Conservation (phyloP, 805 yeast species). For the Tetrapisispora phaffii region DNA sequence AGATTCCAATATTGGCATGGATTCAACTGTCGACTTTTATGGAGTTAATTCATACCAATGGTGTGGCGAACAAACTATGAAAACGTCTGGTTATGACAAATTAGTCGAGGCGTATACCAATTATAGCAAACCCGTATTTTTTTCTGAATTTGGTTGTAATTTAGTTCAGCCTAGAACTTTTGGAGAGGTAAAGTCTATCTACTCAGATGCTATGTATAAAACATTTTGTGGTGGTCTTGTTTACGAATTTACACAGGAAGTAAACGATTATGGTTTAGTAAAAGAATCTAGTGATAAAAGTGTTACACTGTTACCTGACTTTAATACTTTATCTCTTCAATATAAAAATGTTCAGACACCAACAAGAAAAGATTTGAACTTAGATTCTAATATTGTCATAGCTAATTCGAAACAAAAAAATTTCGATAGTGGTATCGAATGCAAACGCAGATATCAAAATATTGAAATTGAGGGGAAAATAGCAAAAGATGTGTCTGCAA, state of each 20-base stretch:
- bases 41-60: conserved; percentile 93
- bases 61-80: conserved; percentile 88
- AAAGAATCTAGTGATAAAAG: conserved; percentile 36
- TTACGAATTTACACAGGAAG: conserved; percentile 71
- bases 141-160: conserved; percentile 91
- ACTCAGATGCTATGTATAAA: conserved; percentile 59
- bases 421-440: conserved; percentile 8
- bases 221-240: conserved; percentile 81
- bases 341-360: conserved; percentile 31
- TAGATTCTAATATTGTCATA: not conserved
- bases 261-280: conserved; percentile 72
- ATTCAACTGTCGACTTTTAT: conserved; percentile 66
- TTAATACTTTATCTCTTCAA: conserved; percentile 38
- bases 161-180: conserved; percentile 68
- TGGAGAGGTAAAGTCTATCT: conserved; percentile 64
- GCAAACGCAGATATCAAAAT: conserved; percentile 35
- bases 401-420: not conserved
- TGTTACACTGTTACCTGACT: conserved; percentile 39
- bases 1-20: conserved; percentile 36
- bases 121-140: conserved; percentile 68
- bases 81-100: conserved; percentile 64
- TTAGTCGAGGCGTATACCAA: conserved; percentile 61
- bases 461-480: conserved; percentile 33
- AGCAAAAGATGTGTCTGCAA: conserved; percentile 35
- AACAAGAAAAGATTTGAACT: conserved; percentile 2